Percentiles rank a stretch among this genome's conserved stretches.
These are phyloP conservation scores for Xylaria intraflava DNA, from an alignment of 495 filamentous ascomycete species.

Conservation along the genomic window DNA sequence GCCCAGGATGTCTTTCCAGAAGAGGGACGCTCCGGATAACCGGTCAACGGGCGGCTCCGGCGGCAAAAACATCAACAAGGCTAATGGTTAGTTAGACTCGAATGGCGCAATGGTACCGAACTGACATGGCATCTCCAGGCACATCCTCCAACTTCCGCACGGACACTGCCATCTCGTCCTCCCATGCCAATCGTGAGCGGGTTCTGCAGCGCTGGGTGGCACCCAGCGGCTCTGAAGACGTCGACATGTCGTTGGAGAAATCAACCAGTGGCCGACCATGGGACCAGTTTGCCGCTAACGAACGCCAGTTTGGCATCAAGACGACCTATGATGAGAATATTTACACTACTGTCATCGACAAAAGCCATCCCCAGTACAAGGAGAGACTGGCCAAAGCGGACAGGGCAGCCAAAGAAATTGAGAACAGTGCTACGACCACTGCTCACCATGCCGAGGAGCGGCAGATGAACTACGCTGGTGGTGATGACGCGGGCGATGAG, in stretches of 20 bases:
- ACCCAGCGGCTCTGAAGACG: slow-evolving; percentile 53
- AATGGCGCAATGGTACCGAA: background rate
- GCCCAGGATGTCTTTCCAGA: slow-evolving; percentile 69
- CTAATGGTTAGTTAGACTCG: slow-evolving; percentile 60
- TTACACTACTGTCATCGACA: slow-evolving; percentile 88
- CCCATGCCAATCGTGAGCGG: slow-evolving; percentile 61
- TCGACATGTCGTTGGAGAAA: slow-evolving; percentile 65
- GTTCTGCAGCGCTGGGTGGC: slow-evolving; percentile 75
- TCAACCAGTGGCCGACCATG: slow-evolving; percentile 48
- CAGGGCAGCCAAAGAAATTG: slow-evolving; percentile 83
- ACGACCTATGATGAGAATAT: slow-evolving; percentile 87
- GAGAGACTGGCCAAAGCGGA: slow-evolving; percentile 71
- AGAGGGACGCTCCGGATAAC: slow-evolving; percentile 62
- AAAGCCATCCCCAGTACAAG: slow-evolving; percentile 69
- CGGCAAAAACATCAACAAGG: slow-evolving; percentile 43
- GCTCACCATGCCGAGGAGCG: slow-evolving; percentile 84
- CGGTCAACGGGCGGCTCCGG: slow-evolving; percentile 31
- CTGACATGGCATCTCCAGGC: slow-evolving; percentile 23
- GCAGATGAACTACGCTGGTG: slow-evolving; percentile 53
- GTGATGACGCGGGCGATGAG: slow-evolving; percentile 58
- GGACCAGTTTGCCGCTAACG: slow-evolving; percentile 94
- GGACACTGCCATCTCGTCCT: slow-evolving; percentile 80
- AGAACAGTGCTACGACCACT: slow-evolving; percentile 59
- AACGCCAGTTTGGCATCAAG: slow-evolving; percentile 76
- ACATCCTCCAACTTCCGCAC: slow-evolving; percentile 64